phyloP scores from a whole-genome alignment of 108 stramenopile genomes.

The Parmales sp. region DNA sequence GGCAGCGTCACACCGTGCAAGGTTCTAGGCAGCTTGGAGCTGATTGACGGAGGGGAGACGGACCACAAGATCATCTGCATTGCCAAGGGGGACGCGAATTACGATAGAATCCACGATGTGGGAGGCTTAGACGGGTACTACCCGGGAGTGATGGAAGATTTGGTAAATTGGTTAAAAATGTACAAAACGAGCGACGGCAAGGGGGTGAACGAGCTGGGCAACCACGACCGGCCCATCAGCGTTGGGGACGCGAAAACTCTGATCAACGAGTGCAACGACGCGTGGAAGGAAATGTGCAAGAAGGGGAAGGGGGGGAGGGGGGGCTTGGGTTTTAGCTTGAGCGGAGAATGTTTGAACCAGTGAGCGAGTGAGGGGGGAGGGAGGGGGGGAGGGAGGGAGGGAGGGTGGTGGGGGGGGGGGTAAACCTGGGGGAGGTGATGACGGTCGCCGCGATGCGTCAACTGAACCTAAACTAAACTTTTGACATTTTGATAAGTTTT shows the following conservation, averaged over 20 bases:
- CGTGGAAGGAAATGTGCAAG: conserved; percentile 67
- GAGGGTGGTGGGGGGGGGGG: too few species aligned
- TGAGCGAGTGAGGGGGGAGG: neutral
- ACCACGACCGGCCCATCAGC: conserved; percentile 53
- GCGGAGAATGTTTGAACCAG: neutral
- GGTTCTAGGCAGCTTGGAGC: conserved; percentile 83
- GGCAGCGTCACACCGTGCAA: conserved; percentile 80
- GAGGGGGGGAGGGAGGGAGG: neutral
- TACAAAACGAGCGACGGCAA: conserved; percentile 98
- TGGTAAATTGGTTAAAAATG: conserved; percentile 84
- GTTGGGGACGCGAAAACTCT: conserved; percentile 55
- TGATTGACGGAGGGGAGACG: conserved; percentile 96
- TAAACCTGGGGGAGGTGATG: too few species aligned
- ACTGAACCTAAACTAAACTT: too few species aligned
- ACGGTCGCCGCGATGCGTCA: too few species aligned
- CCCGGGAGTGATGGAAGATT: conserved; percentile 65
- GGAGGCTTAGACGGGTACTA: conserved; percentile 72
- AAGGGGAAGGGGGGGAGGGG: neutral
- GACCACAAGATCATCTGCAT: conserved; percentile 94
- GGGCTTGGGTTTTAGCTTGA: neutral
- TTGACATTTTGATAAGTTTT: too few species aligned
- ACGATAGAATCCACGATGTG: conserved; percentile 44
- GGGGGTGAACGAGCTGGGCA: conserved; percentile 73
- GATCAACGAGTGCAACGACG: conserved; percentile 57
- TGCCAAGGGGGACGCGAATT: conserved; percentile 59